A percentile compares a stretch with the other conserved stretches of the same genome.
Conservation (phyloP, 1,139 yeast genomes). For the Saccharomyces hybrid region DNA sequence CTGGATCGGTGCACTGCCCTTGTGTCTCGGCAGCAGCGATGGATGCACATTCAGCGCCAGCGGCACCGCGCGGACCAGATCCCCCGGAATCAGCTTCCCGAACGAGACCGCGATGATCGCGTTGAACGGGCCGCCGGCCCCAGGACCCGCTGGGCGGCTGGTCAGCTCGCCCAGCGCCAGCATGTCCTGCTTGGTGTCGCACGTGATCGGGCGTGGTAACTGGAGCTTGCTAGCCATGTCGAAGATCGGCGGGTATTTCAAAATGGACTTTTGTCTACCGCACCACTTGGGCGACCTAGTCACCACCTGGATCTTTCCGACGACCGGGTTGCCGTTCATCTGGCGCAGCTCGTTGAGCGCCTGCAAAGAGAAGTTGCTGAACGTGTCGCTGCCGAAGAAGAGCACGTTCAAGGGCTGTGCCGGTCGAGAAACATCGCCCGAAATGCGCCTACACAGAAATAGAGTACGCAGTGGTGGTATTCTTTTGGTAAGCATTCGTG, state of each 20-base stretch:
- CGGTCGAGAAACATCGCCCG: background rate
- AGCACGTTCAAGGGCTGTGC: slow-evolving; percentile 38
- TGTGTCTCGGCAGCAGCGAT: slow-evolving; percentile 68
- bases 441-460: background rate
- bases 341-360: slow-evolving; percentile 35
- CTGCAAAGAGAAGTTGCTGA: slow-evolving; percentile 54
- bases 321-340: slow-evolving; percentile 27
- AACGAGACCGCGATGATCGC: slow-evolving; percentile 84
- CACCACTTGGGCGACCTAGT: slow-evolving; percentile 60
- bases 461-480: background rate
- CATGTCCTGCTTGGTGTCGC: slow-evolving; percentile 55
- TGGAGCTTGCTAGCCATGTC: slow-evolving; percentile 33
- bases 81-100: slow-evolving; percentile 68
- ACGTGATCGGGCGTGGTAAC: slow-evolving; percentile 41
- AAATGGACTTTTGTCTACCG: slow-evolving; percentile 53
- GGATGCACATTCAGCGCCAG: slow-evolving; percentile 89
- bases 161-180: slow-evolving; percentile 21
- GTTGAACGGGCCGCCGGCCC: slow-evolving; percentile 36
- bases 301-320: slow-evolving; percentile 51
- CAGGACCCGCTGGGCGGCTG: background rate
- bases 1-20: slow-evolving; percentile 92
- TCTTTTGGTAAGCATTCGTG: background rate
- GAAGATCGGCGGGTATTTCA: slow-evolving; percentile 53
- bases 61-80: slow-evolving; percentile 41
- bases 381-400: slow-evolving; percentile 77